phyloP scores from a whole-genome alignment of 192 early-diverging fungal genomes.

The Podila clonocystis region DNA sequence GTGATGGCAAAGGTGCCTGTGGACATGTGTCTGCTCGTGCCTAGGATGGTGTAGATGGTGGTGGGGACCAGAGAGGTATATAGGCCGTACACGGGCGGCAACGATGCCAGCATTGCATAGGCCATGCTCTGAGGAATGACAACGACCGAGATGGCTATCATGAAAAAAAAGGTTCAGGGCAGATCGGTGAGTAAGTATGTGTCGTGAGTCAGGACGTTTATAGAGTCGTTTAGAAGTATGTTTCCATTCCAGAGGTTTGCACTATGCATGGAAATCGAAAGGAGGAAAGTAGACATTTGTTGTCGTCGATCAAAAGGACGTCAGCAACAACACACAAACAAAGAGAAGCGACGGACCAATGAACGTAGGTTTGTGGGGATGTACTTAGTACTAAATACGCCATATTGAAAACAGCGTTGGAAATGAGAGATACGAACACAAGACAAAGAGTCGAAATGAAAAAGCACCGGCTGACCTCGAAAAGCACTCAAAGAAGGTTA shows the following conservation, averaged over 20 bases:
- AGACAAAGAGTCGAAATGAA: no score
- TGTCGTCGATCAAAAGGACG: no score
- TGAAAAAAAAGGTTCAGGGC: not conserved
- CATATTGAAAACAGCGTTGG: no score
- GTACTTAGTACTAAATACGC: no score
- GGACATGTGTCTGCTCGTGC: conserved; percentile 53
- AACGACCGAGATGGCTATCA: conserved; percentile 47
- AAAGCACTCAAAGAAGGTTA: not conserved
- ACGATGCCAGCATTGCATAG: conserved; percentile 51
- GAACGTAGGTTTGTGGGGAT: no score
- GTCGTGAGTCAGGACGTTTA: not conserved
- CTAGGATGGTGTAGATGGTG: conserved; percentile 35
- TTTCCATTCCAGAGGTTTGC: no score
- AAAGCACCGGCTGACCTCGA: not conserved
- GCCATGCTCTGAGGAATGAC: conserved; percentile 57
- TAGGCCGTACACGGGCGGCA: conserved; percentile 54
- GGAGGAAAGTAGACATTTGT: no score
- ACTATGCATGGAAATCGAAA: no score
- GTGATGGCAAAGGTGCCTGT: conserved; percentile 54
- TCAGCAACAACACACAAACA: no score
- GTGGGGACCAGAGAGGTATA: conserved; percentile 52
- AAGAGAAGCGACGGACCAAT: no score
- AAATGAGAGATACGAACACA: no score
- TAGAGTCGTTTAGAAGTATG: no score
- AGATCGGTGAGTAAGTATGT: not conserved